Evolutionary conservation across 495 filamentous ascomycete species (phyloP), one percentile per base, ranked within the genome.

Genomic region (Cercophora sp.): DNA sequence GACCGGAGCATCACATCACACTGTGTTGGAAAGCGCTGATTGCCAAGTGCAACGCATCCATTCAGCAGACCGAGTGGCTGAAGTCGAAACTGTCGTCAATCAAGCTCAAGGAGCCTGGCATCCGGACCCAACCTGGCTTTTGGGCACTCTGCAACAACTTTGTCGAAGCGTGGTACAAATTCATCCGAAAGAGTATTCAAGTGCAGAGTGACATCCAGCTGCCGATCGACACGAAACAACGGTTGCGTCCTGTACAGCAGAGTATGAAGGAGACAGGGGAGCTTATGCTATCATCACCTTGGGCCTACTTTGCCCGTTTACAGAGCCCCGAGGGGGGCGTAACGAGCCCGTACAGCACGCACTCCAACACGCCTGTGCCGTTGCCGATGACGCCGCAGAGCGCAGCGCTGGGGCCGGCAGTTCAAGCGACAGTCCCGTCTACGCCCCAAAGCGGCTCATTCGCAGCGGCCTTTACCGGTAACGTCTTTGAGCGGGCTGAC

Each of bases 341-440:
- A 2, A 19, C 61, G 9, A 64, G 49, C 60, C 55, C 75, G 58
- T 62, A 74, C 54, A 63, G 56, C 58, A 24, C 62, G 62, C 23
- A 68, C 45, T 39, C 68, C 48, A 48, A 46, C 16, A 58, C 66
- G 11, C 64, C 72, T 25, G 54, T 79, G 31, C 78, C 79, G 1
- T 55, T 80, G 26, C 78, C 79, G 1, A 80, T 81, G 75, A 81
- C 77, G 18, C 90, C 90, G 5, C 75, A 92, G 51, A 91, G 87
- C 59, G 90, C 90, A 13, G 90, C 90, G 11, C 78, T 96, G 3
- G 90, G 90, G 4, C 87, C 89, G 6, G 91, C 91, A 31, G 89
- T 88, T 13, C 88, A 93, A 64, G 89, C 91, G 2, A 96, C 91
- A 1, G 84, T 96, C 16, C 89, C 90, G 24, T 86, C 84, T 8